Conservation (phyloP, 2,329 filamentous ascomycete genomes). For the Phaeosphaeria sp. region DNA sequence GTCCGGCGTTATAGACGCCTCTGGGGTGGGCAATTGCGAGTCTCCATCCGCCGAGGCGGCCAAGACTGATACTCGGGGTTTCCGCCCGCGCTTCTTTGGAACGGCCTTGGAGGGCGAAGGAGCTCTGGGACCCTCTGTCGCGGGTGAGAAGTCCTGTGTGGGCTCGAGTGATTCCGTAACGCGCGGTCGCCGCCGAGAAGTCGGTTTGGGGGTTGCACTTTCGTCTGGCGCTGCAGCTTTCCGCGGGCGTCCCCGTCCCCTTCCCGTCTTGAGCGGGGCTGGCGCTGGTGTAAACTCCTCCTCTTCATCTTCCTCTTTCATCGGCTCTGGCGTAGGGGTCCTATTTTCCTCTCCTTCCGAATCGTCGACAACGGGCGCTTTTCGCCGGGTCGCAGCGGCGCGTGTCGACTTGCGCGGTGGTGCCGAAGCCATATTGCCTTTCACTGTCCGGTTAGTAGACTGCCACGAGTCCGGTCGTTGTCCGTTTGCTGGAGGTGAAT, state of each 20-base stretch:
- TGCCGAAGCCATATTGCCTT: slow-evolving; percentile 46
- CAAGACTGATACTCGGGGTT: slow-evolving; percentile 51
- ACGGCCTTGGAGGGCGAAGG: slow-evolving; percentile 25
- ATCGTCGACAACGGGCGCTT: slow-evolving; percentile 73
- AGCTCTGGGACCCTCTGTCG: slow-evolving; percentile 58
- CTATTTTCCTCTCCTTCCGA: slow-evolving; percentile 76
- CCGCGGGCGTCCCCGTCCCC: slow-evolving; percentile 63
- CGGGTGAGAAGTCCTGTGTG: slow-evolving; percentile 66
- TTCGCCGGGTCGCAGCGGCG: slow-evolving; percentile 69
- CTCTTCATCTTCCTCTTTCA: slow-evolving; percentile 68
- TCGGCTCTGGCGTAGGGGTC: slow-evolving; percentile 58
- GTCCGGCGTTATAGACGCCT: slow-evolving; percentile 64
- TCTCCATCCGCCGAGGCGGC: slow-evolving; percentile 46
- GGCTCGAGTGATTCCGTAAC: slow-evolving; percentile 60
- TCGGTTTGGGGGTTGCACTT: slow-evolving; percentile 53
- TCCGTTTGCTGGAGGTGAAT: slow-evolving; percentile 1
- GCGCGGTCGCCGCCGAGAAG: slow-evolving; percentile 56
- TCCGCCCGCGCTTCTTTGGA: slow-evolving; percentile 67
- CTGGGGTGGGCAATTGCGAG: slow-evolving; percentile 54
- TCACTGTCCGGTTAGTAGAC: slow-evolving; percentile 20
- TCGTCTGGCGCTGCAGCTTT: slow-evolving; percentile 39
- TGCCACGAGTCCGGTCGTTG: slow-evolving; percentile 8
- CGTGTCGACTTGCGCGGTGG: slow-evolving; percentile 63
- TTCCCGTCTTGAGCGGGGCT: slow-evolving; percentile 65
- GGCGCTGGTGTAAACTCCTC: slow-evolving; percentile 78